Evolutionary conservation across 495 filamentous ascomycete genomes (phyloP).

Genomic region (Schizothecium vesticola): DNA sequence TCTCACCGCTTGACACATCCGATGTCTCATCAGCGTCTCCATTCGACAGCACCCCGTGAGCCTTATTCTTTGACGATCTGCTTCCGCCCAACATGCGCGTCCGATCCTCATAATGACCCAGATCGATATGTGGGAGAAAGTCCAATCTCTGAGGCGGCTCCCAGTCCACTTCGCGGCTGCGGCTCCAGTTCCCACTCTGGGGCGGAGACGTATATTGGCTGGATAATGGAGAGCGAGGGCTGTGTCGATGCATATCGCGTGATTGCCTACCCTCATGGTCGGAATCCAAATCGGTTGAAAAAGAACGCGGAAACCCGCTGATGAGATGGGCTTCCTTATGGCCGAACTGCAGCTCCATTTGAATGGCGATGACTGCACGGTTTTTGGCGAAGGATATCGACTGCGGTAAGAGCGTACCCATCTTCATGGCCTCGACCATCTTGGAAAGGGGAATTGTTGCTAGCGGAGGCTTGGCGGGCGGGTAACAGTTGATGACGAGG

Average conservation of each 20-base stretch:
- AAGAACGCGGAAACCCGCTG: not conserved
- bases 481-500: conserved; percentile 1
- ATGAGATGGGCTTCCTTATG: conserved; percentile 3
- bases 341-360: conserved; percentile 1
- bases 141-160: not conserved
- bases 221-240: not conserved
- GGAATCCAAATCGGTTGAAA: not conserved
- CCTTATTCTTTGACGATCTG: not conserved
- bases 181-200: no score
- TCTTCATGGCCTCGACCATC: not conserved
- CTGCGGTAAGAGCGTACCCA: not conserved
- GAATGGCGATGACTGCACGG: not conserved
- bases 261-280: not conserved
- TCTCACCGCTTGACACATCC: no score
- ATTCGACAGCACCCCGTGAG: no score
- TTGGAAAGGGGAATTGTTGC: not conserved
- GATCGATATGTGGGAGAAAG: not conserved
- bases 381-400: not conserved
- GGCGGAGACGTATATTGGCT: not conserved
- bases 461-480: not conserved
- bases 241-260: not conserved
- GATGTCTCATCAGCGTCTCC: no score
- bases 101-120: not conserved
- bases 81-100: not conserved
- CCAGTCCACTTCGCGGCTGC: not conserved